These are phyloP conservation scores for Spergularia marina DNA, from an alignment of 148 eudicot genomes.

Conservation along the genomic window DNA sequence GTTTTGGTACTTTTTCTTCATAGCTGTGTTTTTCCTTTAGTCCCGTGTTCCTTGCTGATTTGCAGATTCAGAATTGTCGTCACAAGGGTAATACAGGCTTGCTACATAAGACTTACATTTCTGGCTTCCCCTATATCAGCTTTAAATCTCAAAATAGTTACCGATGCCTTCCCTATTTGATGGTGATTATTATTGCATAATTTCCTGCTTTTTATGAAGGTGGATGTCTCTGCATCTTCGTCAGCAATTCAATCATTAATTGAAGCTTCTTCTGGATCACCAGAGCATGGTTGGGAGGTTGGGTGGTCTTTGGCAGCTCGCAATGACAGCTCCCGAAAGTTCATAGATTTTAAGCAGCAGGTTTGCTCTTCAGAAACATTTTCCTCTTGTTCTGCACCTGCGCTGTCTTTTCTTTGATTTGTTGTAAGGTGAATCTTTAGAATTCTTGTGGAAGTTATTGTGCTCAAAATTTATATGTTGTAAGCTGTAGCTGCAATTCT, in stretches of 20 bases:
- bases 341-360: conserved; percentile 37
- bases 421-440: background rate
- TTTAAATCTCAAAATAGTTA: conserved; percentile 10
- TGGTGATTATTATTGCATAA: conserved; percentile 23
- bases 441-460: background rate
- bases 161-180: conserved; percentile 9
- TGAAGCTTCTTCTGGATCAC: conserved; percentile 66
- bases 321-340: conserved; percentile 37
- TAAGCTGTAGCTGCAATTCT: background rate
- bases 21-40: conserved; percentile 3
- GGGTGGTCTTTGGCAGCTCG: conserved; percentile 91
- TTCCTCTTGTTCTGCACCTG: background rate
- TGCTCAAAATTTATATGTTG: background rate
- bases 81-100: conserved; percentile 2
- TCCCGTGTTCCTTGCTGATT: background rate
- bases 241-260: conserved; percentile 63
- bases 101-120: conserved; percentile 3
- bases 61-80: background rate
- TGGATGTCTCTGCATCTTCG: conserved; percentile 70
- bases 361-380: conserved; percentile 31
- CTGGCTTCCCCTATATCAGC: background rate
- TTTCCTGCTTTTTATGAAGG: conserved; percentile 43
- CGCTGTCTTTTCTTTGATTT: background rate
- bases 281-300: conserved; percentile 80
- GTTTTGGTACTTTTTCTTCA: background rate